Evolutionary conservation across 179 eudicot genomes (phyloP), one percentile per base, ranked within the genome.

Genomic region (Actinidia arguta): DNA sequence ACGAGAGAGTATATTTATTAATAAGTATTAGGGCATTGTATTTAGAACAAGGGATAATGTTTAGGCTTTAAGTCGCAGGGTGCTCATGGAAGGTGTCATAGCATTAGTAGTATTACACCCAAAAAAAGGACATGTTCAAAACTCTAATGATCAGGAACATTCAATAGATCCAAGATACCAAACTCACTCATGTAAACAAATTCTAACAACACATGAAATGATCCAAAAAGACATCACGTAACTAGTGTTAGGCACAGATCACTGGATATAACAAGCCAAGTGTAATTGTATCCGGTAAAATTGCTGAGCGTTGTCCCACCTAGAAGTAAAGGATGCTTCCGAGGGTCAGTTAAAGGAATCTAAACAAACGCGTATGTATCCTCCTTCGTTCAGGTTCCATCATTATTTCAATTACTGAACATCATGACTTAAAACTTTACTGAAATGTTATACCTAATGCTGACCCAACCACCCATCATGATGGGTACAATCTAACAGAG

Each of bases 371-470:
- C 42, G 20, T 4, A n/a, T 13, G 42, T 1, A 22, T 8, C 44
- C n/a, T 56, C 71, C 80, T 44, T 56, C 54, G 24, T 46, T 78
- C 59, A 46, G 39, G 71, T 66, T 48, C 20, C 24, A 78, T 27
- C 62, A 50, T 27, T 20, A 78, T 39, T 18, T 31, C 17, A 50
- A 64, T 10, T 25, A 73, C 59, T 7, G 59, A 31, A 50, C 59
- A 73, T 50, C 42, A 51, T 25, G 61, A 16, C 58, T 51, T 42
- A 25, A 44, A 6, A 10, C 44, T 50, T 51, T 13, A 25, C 59
- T 7, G 3, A 71, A 71, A 9, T 17, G 31, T 47, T 18, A 13
- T 7, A n/a, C 11, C 16, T 9, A 71, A 70, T 18, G 75, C 16
- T 69, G 42, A 39, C 42, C 42, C 42, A 39, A 39, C 4, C 42